Conservation (phyloP, 768 basidiomycete genomes). For the Boletus reticuloceps region DNA sequence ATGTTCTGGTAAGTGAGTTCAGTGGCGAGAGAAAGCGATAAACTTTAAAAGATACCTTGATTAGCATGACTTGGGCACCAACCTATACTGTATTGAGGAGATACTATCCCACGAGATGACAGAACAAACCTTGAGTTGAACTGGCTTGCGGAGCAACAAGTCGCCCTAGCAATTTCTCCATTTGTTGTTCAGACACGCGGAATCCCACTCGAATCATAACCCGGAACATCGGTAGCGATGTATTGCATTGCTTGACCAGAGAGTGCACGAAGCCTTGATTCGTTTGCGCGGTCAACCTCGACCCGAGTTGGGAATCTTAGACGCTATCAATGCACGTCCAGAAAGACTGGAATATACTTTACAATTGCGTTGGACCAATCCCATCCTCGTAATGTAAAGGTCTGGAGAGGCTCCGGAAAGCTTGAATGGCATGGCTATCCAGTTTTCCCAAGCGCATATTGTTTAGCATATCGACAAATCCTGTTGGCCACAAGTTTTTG, state of each 20-base stretch:
- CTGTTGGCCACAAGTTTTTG: constrained; percentile 25
- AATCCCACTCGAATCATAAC: constrained; percentile 43
- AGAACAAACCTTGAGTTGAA: constrained; percentile 48
- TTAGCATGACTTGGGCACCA: constrained; percentile 84
- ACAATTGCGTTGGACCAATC: constrained; percentile 83
- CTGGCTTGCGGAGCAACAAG: constrained; percentile 52
- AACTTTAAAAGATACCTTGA: constrained; percentile 47
- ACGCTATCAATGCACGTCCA: neutral
- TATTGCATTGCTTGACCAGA: constrained; percentile 39
- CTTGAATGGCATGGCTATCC: constrained; percentile 36
- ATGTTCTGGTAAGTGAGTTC: constrained; percentile 48
- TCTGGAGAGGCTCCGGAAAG: constrained; percentile 59
- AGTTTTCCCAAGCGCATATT: constrained; percentile 78
- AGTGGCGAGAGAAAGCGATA: neutral
- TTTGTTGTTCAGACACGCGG: constrained; percentile 34
- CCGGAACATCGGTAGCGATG: constrained; percentile 43
- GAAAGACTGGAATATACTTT: constrained; percentile 1
- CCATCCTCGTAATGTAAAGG: constrained; percentile 62
- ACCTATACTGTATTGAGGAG: constrained; percentile 39
- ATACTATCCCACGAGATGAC: neutral
- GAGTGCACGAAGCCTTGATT: constrained; percentile 45
- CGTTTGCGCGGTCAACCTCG: constrained; percentile 75
- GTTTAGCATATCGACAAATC: constrained; percentile 84
- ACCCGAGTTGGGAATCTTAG: constrained; percentile 63
- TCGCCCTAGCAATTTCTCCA: constrained; percentile 49